phyloP scores from a whole-genome alignment of 2,329 filamentous ascomycete genomes.

The Penicillium sclerotiorum region DNA sequence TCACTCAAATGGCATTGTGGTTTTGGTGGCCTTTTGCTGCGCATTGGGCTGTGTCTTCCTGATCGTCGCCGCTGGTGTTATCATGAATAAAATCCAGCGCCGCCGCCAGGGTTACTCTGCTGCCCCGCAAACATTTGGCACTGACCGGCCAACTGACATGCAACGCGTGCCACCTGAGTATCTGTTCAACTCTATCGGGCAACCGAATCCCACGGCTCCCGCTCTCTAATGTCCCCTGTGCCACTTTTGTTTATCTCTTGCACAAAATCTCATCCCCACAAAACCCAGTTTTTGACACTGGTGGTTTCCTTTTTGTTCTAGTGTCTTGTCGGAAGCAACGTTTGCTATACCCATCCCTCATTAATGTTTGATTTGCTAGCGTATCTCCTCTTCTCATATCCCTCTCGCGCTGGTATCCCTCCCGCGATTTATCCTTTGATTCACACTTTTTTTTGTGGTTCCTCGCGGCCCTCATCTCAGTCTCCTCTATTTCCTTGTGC shows the following conservation, averaged over 20 bases:
- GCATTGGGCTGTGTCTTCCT: conserved; percentile 52
- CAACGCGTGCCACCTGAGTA: conserved; percentile 50
- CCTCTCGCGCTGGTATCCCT: conserved; percentile 18
- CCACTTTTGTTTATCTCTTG: not conserved
- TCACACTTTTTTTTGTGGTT: conserved; percentile 10
- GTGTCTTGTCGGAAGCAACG: conserved; percentile 31
- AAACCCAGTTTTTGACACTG: conserved; percentile 9
- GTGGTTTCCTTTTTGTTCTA: conserved; percentile 20
- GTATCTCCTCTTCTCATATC: conserved; percentile 21
- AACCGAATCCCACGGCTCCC: conserved; percentile 38
- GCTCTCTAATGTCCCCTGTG: conserved; percentile 31
- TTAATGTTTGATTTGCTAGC: conserved; percentile 34
- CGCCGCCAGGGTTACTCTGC: conserved; percentile 50
- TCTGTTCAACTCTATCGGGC: conserved; percentile 45
- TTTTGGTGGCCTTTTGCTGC: conserved; percentile 51
- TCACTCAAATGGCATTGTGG: conserved; percentile 49
- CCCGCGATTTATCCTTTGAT: conserved; percentile 8
- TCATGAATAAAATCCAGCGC: conserved; percentile 51
- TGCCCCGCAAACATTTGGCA: conserved; percentile 47
- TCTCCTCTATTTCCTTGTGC: conserved; percentile 19
- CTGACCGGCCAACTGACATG: conserved; percentile 51
- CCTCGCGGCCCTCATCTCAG: conserved; percentile 2
- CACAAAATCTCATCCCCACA: conserved; percentile 19
- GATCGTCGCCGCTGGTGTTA: conserved; percentile 50
- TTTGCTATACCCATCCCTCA: conserved; percentile 35